Evolutionary conservation across 2,329 filamentous ascomycete genomes (phyloP).

Genomic region (Atkinsonella hypoxylon): DNA sequence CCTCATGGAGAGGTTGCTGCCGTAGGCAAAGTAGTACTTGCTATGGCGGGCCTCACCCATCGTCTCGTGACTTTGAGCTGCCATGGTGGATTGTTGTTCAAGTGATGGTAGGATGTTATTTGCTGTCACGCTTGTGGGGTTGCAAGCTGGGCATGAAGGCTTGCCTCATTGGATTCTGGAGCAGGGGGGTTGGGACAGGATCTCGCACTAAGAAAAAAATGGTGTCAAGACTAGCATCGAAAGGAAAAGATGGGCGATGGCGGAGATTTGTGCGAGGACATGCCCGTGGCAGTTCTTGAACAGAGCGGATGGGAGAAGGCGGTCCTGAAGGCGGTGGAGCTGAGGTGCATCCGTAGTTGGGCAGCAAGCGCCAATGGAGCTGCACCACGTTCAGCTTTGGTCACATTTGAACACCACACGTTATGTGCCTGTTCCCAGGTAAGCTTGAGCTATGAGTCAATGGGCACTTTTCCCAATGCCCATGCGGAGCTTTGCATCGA

Average conservation of each 20-base stretch:
- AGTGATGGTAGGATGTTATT: neutral
- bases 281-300: no score
- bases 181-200: neutral
- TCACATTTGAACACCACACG: no score
- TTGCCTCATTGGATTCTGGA: neutral
- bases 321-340: neutral
- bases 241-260: neutral
- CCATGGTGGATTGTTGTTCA: neutral
- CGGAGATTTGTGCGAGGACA: no score
- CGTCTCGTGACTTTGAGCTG: neutral
- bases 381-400: conserved; percentile 1
- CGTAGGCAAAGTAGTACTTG: conserved; percentile 34
- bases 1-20: conserved; percentile 31
- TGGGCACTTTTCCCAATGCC: neutral
- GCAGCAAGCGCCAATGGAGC: conserved; percentile 4
- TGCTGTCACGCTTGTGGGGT: neutral
- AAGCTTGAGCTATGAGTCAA: neutral
- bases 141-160: no score
- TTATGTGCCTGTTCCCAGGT: neutral
- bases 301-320: neutral
- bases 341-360: neutral
- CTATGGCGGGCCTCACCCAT: conserved; percentile 1
- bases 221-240: neutral
- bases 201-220: neutral
- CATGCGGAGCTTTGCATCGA: neutral